A percentile compares a stretch with the other conserved stretches of the same genome.
Conservation (phyloP, 2,329 filamentous ascomycete species). For the Ceratocystis cacaofunesta region DNA sequence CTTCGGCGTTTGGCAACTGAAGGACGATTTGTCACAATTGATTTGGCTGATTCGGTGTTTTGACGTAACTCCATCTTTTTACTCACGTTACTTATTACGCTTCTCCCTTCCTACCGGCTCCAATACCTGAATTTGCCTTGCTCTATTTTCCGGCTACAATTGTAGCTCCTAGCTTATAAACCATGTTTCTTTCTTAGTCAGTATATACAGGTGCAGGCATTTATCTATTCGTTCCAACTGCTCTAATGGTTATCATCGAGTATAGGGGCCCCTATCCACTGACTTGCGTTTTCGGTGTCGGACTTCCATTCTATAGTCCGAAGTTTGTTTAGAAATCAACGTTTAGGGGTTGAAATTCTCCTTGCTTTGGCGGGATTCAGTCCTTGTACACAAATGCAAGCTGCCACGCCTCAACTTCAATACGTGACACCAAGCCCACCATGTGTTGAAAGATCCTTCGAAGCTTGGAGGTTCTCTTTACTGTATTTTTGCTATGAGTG, state of each 20-base stretch:
- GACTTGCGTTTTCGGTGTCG: neutral
- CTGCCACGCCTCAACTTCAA: neutral
- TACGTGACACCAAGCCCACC: neutral
- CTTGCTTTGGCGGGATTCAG: neutral
- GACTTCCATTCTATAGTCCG: constrained; percentile 13
- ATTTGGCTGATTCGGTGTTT: neutral
- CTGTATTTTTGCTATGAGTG: neutral
- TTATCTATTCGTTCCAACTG: neutral
- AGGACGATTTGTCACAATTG: neutral
- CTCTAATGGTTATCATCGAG: neutral
- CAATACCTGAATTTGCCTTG: neutral
- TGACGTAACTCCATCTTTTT: neutral
- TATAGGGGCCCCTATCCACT: neutral
- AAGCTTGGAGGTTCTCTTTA: neutral
- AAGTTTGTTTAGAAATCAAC: neutral
- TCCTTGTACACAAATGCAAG: neutral
- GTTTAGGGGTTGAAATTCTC: neutral
- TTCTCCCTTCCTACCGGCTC: neutral
- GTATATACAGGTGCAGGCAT: too few relatives aligned
- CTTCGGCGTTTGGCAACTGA: neutral
- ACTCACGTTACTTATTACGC: neutral
- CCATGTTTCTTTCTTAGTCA: too few relatives aligned
- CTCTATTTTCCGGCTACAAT: neutral
- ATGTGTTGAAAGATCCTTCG: neutral
- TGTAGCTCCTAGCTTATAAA: too few relatives aligned